These are phyloP conservation scores for Desmodesmus armatus DNA, from an alignment of 139 green algal genomes.

Conservation along the genomic window DNA sequence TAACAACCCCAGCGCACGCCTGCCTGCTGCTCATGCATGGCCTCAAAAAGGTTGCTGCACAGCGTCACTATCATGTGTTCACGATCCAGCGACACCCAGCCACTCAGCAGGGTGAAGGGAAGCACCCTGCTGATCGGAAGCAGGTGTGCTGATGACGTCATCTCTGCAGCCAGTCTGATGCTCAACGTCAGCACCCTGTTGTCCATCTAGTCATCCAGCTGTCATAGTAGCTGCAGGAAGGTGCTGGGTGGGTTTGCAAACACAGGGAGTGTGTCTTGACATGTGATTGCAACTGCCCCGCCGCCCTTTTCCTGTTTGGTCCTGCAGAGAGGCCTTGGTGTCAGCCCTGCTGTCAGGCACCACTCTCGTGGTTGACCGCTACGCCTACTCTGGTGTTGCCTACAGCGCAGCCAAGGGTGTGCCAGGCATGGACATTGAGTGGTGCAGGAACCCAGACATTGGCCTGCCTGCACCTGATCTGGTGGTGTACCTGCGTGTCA, in stretches of 20 bases:
- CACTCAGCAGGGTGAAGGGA: too few species aligned
- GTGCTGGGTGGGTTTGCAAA: too few species aligned
- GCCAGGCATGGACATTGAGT: slow-evolving; percentile 65
- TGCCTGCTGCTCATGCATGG: too few species aligned
- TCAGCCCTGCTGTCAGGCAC: slow-evolving; percentile 73
- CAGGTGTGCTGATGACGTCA: not conserved
- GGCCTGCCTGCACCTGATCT: slow-evolving; percentile 89
- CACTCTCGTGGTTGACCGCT: slow-evolving; percentile 95
- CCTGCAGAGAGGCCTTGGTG: slow-evolving; percentile 68
- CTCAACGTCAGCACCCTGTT: too few species aligned
- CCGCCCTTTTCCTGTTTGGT: not conserved
- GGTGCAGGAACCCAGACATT: slow-evolving; percentile 77
- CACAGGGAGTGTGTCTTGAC: too few species aligned
- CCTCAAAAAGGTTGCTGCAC: too few species aligned
- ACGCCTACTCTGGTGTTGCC: slow-evolving; percentile 90
- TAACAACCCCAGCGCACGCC: too few species aligned
- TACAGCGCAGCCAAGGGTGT: slow-evolving; percentile 92
- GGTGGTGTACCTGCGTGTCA: slow-evolving; percentile 85
- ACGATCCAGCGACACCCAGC: too few species aligned
- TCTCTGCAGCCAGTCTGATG: too few species aligned
- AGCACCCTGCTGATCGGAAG: not conserved
- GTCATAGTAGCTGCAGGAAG: too few species aligned
- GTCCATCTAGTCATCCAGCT: too few species aligned
- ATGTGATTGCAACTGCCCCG: not conserved
- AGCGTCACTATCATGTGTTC: too few species aligned